Percentiles rank a stretch among this genome's conserved stretches.
phyloP scores from a whole-genome alignment of 192 early-diverging fungal genomes.

The Jimgerdemannia lactiflua region DNA sequence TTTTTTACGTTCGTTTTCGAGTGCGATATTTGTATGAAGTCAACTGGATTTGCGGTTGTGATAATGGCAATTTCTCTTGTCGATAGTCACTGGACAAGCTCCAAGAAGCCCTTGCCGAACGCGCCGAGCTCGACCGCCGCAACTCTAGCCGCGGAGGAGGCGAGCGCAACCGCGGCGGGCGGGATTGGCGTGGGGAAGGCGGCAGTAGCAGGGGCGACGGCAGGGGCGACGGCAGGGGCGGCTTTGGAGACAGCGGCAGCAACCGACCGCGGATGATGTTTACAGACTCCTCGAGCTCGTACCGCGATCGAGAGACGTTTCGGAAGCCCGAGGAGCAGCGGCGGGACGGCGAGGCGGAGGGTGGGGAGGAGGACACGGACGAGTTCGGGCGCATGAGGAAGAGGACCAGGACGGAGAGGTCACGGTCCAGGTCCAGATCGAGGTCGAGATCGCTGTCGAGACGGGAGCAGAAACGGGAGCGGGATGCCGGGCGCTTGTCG shows the following conservation, averaged over 20 bases:
- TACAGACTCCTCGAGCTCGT: conserved; percentile 4
- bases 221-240: background rate
- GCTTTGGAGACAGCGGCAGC: conserved; percentile 6
- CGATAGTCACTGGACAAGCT: conserved; percentile 60
- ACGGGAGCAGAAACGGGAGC: background rate
- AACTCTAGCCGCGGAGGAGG: conserved; percentile 14
- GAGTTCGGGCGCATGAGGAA: conserved; percentile 29
- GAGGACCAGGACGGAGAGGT: background rate
- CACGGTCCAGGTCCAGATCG: conserved; percentile 5
- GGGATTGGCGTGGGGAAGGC: conserved; percentile 9
- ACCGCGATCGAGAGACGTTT: conserved; percentile 1
- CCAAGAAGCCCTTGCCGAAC: conserved; percentile 61
- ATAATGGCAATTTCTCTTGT: background rate
- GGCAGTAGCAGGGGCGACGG: conserved; percentile 7
- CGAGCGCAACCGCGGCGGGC: conserved; percentile 7
- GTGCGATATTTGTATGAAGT: background rate
- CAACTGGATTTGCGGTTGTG: background rate
- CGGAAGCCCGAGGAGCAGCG: conserved; percentile 3
- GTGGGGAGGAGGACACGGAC: conserved; percentile 17
- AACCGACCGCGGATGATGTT: conserved; percentile 26
- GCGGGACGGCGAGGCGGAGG: no score
- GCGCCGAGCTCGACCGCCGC: conserved; percentile 54
- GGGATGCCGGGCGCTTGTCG: background rate
- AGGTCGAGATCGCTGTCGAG: background rate
- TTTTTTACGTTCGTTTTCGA: no score